phyloP scores from a whole-genome alignment of 2,329 filamentous ascomycete genomes.

The Alternaria viburni region DNA sequence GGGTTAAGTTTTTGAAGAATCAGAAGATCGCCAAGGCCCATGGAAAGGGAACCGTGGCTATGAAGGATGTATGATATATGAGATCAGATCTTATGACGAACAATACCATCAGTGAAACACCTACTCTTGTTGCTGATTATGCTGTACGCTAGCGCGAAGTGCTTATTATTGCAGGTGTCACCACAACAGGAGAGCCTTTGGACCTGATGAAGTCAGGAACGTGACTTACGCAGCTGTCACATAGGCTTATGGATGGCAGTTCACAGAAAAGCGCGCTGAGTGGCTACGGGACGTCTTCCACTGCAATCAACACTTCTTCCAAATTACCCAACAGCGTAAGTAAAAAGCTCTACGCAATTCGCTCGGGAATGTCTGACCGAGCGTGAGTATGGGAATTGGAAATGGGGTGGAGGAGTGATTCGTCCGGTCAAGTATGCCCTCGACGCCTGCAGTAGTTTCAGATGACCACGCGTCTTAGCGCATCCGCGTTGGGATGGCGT shows the following conservation, averaged over 20 bases:
- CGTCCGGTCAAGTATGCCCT: constrained; percentile 3
- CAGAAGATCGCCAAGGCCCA: neutral
- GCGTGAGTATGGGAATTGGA: neutral
- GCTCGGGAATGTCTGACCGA: constrained; percentile 2
- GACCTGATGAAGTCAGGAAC: neutral
- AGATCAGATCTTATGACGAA: neutral
- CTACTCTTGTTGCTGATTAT: neutral
- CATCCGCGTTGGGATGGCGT: neutral
- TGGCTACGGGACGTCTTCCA: constrained; percentile 17
- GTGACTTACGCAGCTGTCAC: neutral
- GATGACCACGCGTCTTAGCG: constrained; percentile 25
- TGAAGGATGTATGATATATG: neutral
- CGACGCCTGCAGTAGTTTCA: constrained; percentile 7
- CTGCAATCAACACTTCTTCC: constrained; percentile 7
- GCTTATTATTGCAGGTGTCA: neutral
- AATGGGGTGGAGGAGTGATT: neutral
- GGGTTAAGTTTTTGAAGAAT: neutral
- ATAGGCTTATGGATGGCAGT: neutral
- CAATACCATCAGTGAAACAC: neutral
- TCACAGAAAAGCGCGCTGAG: neutral
- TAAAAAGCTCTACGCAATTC: neutral
- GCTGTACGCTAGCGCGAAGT: neutral
- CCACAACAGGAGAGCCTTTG: no score
- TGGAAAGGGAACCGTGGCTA: neutral
- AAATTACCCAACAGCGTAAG: constrained; percentile 9